Evolutionary conservation across 139 green algal species (phyloP), one percentile per base, ranked within the genome.

Genomic region (Chlamydomonas asymmetrica): DNA sequence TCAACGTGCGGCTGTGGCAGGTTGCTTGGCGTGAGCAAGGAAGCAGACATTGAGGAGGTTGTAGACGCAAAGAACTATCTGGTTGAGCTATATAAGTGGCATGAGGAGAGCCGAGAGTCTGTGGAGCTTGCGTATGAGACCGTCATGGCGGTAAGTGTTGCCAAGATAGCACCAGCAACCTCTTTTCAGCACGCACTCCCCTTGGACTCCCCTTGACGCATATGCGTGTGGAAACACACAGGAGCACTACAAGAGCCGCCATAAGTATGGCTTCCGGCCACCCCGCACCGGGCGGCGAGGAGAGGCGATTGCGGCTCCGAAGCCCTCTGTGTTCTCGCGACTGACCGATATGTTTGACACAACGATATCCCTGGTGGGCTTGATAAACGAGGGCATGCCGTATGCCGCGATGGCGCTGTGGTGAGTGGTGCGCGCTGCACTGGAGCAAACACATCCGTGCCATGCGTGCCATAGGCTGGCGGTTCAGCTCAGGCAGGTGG

Each of bases 61-160:
- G 87, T 93, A 68, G 89, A 94, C 22, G 92, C 92, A 4, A 71
- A 87, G 5, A 93, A 95, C 75, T 97, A 85, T 57, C 67, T 97
- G 23, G 89, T 85, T 38, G 91, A 93, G 66, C 81, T 91, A 73
- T 97, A 96, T 84, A 82, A 76, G 39, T 84, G 76, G 64, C 91
- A 97, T 69, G 91, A 93, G 74, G 82, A 79, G 2, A 93, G 85
- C 73, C 69, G 86, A 38, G 93, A 97, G 63, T 73, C 90, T 10
- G 95, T 97, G 22, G 93, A 97, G 83, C 78, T 94, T 25, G 93
- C 93, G 0, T 94, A 92, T 76, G 93, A 97, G 59, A 76, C 43
- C 31, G 82, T 97, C 50, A 85, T 96, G 38, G 64, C 84, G 72
- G 82, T 88, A 64, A 3, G 71, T 10, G 5, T 63, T n/a, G 66